Base-by-base conservation (phyloP, 345 rosid species). In the Geranium rotundifolium region DNA sequence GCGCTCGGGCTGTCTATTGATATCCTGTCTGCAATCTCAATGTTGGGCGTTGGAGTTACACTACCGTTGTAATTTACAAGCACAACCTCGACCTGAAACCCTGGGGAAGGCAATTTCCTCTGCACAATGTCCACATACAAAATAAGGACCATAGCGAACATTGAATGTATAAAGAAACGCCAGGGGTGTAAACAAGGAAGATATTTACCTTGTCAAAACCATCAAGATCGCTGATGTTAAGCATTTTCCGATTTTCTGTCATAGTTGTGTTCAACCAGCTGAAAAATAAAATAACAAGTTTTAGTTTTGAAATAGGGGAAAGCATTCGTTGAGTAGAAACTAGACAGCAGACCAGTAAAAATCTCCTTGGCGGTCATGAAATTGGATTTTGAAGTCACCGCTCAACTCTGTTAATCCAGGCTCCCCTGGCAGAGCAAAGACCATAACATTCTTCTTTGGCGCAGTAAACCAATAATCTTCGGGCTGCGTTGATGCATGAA, bases 381-480 rank as follows among this genome's bases (percentile, higher is more conserved):
- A 91, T 60, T 85, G 92, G 72, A 91, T 79, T 74, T 89, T 91
- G 80, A 91, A 87, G 73, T 91, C 96, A 20, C 96, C 98, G 0
- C 64, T 66, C 67, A 91, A 65, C 77, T 87, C 86, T 31, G 92
- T 73, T 29, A 92, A 81, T 69, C 99, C 99, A 65, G 99, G 90
- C 75, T 93, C 86, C 62, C 99, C 91, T 5, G 99, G 99, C 69
- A 92, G 56, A 34, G 99, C 93, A 82, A 90, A 92, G 66, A 90
- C 90, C 76, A 88, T 71, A 14, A 86, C 75, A 60, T 97, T 97
- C 73, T 92, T 92, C 77, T 81, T 90, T 27, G 93, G 96, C 56
- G 95, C 87, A 62, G 80, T 85, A 59, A 90, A 81, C 96, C 99
- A 90, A 74, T 81, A 92, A 64, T 92, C 95, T 77, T 90, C 90